phyloP scores from a whole-genome alignment of 805 yeast genomes.

The Candida ulmi region DNA sequence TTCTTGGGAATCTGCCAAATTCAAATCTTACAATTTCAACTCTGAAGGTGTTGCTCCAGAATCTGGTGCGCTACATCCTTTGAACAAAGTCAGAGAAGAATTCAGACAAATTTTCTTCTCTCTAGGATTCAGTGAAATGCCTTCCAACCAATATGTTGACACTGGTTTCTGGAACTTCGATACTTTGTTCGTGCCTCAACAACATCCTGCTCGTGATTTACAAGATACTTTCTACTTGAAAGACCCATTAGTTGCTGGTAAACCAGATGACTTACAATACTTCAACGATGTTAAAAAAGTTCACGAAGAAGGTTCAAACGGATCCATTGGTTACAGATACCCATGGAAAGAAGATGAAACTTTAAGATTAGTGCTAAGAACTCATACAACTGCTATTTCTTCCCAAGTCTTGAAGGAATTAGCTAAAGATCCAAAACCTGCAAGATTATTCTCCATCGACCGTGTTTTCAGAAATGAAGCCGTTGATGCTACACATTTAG shows the following conservation, averaged over 20 bases:
- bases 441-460: conserved; percentile 91
- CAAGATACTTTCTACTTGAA: conserved; percentile 98
- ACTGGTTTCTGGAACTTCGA: conserved; percentile 99
- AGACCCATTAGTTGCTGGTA: conserved; percentile 78
- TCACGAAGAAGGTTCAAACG: conserved; percentile 86
- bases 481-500: conserved; percentile 98
- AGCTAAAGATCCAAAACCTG: conserved; percentile 84
- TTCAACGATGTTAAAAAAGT: conserved; percentile 74
- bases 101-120: conserved; percentile 96
- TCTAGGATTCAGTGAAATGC: conserved; percentile 99
- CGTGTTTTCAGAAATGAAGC: conserved; percentile 99
- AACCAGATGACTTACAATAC: conserved; percentile 77
- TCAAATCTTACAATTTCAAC: conserved; percentile 94
- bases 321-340: conserved; percentile 96
- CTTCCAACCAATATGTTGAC: conserved; percentile 96
- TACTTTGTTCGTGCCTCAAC: conserved; percentile 94
- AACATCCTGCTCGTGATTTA: conserved; percentile 98
- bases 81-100: conserved; percentile 94
- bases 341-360: conserved; percentile 95
- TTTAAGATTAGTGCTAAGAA: conserved; percentile 86
- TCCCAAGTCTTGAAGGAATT: conserved; percentile 80
- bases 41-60: conserved; percentile 86
- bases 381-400: conserved; percentile 96
- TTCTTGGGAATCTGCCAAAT: conserved; percentile 74
- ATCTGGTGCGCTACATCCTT: conserved; percentile 94